Evolutionary conservation across 192 early-diverging fungal genomes (phyloP).

Genomic region (Linnemannia schmuckeri): DNA sequence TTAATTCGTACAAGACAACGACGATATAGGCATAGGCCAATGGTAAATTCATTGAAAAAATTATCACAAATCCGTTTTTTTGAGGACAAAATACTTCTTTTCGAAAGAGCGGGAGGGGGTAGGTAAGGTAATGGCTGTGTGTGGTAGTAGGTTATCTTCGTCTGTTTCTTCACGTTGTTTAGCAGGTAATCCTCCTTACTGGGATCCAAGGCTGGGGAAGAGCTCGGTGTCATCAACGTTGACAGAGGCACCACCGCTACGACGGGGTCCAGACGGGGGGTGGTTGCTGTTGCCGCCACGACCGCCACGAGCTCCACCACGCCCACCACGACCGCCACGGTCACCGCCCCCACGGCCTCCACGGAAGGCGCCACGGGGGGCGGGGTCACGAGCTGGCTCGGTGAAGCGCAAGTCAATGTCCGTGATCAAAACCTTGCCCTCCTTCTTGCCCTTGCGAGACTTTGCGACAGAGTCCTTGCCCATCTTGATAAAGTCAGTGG

Average conservation of each 20-base stretch:
- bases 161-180: too few species aligned
- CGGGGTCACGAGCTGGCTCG: constrained; percentile 82
- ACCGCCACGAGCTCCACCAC: constrained; percentile 69
- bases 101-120: background rate
- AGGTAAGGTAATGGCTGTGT: background rate
- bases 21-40: too few species aligned
- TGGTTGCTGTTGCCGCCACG: constrained; percentile 64
- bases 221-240: constrained; percentile 76
- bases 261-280: constrained; percentile 73
- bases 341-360: constrained; percentile 61
- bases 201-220: constrained; percentile 75
- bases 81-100: background rate
- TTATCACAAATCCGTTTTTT: background rate
- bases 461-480: constrained; percentile 69
- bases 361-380: constrained; percentile 72
- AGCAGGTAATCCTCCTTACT: constrained; percentile 15
- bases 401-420: constrained; percentile 82
- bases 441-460: constrained; percentile 65
- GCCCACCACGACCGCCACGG: constrained; percentile 47
- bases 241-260: constrained; percentile 66
- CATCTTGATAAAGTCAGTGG: constrained; percentile 78
- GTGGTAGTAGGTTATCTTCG: background rate
- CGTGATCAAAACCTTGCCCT: constrained; percentile 77
- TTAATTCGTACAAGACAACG: too few species aligned
- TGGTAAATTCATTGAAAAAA: background rate